phyloP scores from a whole-genome alignment of 2,329 filamentous ascomycete genomes.

The Cercospora sp. region DNA sequence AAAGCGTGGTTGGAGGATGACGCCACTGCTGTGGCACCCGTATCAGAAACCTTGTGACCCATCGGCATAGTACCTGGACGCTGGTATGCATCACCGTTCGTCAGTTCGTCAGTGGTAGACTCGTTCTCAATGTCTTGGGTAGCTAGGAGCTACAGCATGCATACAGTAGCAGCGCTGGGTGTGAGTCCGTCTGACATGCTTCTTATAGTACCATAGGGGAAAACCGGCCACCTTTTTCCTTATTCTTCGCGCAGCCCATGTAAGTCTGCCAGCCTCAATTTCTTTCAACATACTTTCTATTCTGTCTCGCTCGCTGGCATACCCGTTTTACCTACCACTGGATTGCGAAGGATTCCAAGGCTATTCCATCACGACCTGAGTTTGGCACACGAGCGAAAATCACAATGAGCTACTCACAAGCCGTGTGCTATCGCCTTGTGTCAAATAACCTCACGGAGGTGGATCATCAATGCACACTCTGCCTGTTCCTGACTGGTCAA shows the following conservation, averaged over 20 bases:
- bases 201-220: background rate
- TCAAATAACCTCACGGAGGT: constrained; percentile 21
- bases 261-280: constrained; percentile 9
- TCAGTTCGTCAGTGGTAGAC: background rate
- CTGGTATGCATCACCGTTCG: background rate
- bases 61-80: constrained; percentile 2
- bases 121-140: constrained; percentile 5
- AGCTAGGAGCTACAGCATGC: background rate
- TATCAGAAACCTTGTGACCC: constrained; percentile 8
- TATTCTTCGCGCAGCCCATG: background rate
- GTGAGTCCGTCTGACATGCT: constrained; percentile 13
- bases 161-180: background rate
- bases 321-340: constrained; percentile 3
- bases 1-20: constrained; percentile 4
- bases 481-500: constrained; percentile 23
- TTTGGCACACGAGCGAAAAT: background rate
- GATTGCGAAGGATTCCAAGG: background rate
- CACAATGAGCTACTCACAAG: constrained; percentile 21
- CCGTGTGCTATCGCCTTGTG: constrained; percentile 26
- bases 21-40: constrained; percentile 17
- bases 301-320: constrained; percentile 8
- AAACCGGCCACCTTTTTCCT: constrained; percentile 10
- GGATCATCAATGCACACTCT: constrained; percentile 30
- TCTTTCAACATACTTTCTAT: constrained; percentile 11
- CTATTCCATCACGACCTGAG: background rate